Evolutionary conservation across 2,329 filamentous ascomycete genomes (phyloP), one percentile per base, ranked within the genome.

Genomic region (Arachnomyces sp.): DNA sequence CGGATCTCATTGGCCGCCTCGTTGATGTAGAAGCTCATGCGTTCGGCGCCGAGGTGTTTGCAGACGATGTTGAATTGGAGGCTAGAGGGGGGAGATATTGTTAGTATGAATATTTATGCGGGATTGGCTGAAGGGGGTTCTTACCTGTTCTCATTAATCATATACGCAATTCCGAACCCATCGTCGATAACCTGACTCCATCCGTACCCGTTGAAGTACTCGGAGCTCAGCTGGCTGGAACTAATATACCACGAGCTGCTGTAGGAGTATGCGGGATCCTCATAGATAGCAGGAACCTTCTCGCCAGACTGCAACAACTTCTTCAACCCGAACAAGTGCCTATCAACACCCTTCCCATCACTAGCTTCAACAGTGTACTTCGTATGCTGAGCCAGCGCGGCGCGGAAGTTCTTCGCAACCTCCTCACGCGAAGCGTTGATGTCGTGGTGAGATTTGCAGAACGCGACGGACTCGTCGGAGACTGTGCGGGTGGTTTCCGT

Each of bases 201-300:
- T 34, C 92, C 92, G 65, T 98, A 98, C 16, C 93, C 92, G 62
- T 98, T 98, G 68, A 96, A 98, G 73, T 85, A 95, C 71, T 98
- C 93, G 28, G 82, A 89, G 66, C 84, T 92, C 61, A 98, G 71
- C 70, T 98, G 93, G 45, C 80, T 87, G 18, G 81, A 87, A 18
- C 82, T 90, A 43, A 98, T 72, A 67, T 80, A 94, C 92, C 92
- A 98, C 11, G 82, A 87, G 57, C 75, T 72, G 43, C 82, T 89
- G 72, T 96, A 98, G 3, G 67, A 60, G 62, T 76, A 96, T 2
- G 89, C 83, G 0, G 89, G 86, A 60, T 98, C 92, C 59, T 83
- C 76, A 71, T 84, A 98, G 45, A 98, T 75, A 14, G 77, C 74
- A 0, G 92, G 92, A 2, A 93, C 47, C 48, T 86, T 79, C 69